phyloP scores from a whole-genome alignment of 257 asterid species.

The Solanum arcanum region DNA sequence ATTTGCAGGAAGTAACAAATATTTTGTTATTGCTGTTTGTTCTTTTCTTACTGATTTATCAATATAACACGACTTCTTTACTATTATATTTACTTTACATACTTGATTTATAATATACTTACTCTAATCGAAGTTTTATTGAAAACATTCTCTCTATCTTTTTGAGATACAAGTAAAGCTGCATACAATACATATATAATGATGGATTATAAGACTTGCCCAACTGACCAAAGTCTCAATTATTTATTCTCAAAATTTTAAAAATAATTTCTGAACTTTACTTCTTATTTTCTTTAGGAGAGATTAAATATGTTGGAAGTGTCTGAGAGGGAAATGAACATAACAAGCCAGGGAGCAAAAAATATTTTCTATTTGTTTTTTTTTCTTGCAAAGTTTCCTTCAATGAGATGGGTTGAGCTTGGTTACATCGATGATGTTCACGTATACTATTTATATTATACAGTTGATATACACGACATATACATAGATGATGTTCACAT shows the following conservation, averaged over 20 bases:
- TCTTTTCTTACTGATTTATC: too few relatives aligned
- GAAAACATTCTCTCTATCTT: too few relatives aligned
- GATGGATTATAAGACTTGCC: not conserved
- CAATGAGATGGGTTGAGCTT: not conserved
- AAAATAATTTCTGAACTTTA: not conserved
- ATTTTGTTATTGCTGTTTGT: not conserved
- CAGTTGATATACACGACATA: not conserved
- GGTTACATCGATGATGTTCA: not conserved
- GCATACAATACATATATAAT: not conserved
- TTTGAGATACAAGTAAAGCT: not conserved
- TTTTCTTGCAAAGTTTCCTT: not conserved
- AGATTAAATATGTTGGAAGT: not conserved
- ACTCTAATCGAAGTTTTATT: too few relatives aligned
- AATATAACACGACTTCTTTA: not conserved
- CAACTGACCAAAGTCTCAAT: not conserved
- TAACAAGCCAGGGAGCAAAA: not conserved
- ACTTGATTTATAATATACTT: too few relatives aligned
- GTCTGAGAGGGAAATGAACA: not conserved
- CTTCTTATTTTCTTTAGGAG: not conserved
- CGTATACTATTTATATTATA: not conserved
- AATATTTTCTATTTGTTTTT: too few relatives aligned
- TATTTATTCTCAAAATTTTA: too few relatives aligned
- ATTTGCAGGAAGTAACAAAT: not conserved
- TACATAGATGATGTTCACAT: not conserved
- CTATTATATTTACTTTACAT: not conserved